A percentile compares a stretch with the other conserved stretches of the same genome.
phyloP scores from a whole-genome alignment of 1,139 yeast species.

The Hemisphaericaspora subhashii region DNA sequence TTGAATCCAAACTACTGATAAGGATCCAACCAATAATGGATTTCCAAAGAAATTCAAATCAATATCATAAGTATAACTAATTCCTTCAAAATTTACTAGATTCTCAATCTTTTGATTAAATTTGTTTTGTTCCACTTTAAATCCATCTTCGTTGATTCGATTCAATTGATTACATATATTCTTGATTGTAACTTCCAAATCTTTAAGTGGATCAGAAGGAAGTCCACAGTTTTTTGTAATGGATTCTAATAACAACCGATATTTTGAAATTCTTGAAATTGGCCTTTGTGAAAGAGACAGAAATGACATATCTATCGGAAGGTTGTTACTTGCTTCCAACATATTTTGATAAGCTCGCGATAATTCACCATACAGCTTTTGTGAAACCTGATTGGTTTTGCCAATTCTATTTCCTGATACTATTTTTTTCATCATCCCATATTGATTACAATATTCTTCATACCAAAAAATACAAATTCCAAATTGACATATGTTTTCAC shows the following conservation, averaged over 20 bases:
- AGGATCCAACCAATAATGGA: slow-evolving; percentile 40
- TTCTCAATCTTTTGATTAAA: neutral
- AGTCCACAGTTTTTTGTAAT: slow-evolving; percentile 24
- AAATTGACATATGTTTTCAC: neutral
- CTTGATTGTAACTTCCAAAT: slow-evolving; percentile 2
- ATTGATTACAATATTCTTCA: slow-evolving; percentile 10
- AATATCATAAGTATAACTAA: slow-evolving; percentile 19
- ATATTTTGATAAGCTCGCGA: too few species aligned
- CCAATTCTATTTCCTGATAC: too few species aligned
- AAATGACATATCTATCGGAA: slow-evolving; percentile 52
- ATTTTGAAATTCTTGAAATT: slow-evolving; percentile 50
- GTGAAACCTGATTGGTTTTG: slow-evolving; percentile 13
- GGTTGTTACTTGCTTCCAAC: too few species aligned
- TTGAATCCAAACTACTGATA: slow-evolving; percentile 40
- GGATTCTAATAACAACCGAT: slow-evolving; percentile 48
- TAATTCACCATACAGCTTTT: too few species aligned
- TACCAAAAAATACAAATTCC: slow-evolving; percentile 13
- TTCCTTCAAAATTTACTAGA: slow-evolving; percentile 15
- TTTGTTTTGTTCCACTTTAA: neutral
- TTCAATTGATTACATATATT: slow-evolving; percentile 5
- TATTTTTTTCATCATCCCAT: neutral
- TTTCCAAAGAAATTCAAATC: slow-evolving; percentile 42
- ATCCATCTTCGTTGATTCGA: slow-evolving; percentile 6
- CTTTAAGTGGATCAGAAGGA: slow-evolving; percentile 2
- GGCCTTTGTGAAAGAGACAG: slow-evolving; percentile 56